Base-by-base conservation (phyloP, 306 rosid genomes). In the Lotus japonicus region DNA sequence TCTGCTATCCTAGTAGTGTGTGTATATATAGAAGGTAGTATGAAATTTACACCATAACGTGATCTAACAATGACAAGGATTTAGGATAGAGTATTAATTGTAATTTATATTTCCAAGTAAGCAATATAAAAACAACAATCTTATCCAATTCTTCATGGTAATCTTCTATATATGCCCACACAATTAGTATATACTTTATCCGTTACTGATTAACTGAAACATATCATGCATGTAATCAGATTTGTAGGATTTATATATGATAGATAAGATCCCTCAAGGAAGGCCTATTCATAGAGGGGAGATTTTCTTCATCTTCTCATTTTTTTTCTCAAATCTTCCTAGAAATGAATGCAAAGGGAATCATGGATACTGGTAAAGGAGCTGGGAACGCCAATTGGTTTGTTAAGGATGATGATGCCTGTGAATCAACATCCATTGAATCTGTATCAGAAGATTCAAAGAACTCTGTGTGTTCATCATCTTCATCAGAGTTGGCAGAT, bases 401-500 rank as follows among this genome's bases (percentile, higher is more conserved):
- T 10, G 49, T 71, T 58, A 67, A 66, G 80, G 81, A 51, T 41
- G 49, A 68, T 14, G 80, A 76, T 76, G 51, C 38, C 1, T 62
- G 49, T n/a, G 84, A 72, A 17, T 72, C 87, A 43, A 26, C 14
- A 51, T 83, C 87, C 49, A 63, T 63, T 14, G 89, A 80, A 15
- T 79, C 86, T 28, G 64, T 74, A 21, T 55, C 64, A 12, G 87
- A 79, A 52, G 78, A 75, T 51, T 84, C 91, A 41, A 58, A 17
- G 50, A 70, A 70, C 75, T 89, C 96, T 39, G 64, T 42, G 13
- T 78, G 55, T 26, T 79, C 89, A 23, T 77, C 76, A 31, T 87
- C 79, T 78, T 83, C 89, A 12, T 83, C 85, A 16, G 89, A 92
- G 7, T 58, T 77, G 76, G 77, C 64, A 1, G 91, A 89, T 2